Base-by-base conservation (phyloP, 2,329 filamentous ascomycete genomes). In the Pseudogymnoascus pannorum region DNA sequence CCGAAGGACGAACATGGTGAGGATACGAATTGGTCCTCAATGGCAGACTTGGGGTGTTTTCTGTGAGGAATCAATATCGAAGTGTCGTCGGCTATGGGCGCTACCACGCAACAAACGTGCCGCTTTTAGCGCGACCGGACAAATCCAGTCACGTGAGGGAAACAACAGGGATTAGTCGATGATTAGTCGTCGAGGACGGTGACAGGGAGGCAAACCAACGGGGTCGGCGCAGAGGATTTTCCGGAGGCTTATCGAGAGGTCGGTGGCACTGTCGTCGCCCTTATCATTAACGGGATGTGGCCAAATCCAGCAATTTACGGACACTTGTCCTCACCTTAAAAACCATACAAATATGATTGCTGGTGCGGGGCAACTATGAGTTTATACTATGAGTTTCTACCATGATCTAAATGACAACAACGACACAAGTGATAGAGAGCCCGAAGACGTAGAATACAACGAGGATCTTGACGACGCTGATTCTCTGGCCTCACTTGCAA, bases 401-500 rank as follows among this genome's bases (percentile, higher is more conserved):
- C 48, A 54, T 54, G 48, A 54, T 54, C 26, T 54, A 54, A 54
- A 31, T 31, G 48, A 54, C 48, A 54, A 54, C 48, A 54, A 54
- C 48, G 48, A 54, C 48, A 31, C 48, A 54, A 54, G 48, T 54
- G 48, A 54, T 54, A 54, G 57, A 58, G 57, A 36, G 31, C 20
- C 33, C 20, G 42, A 22, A 29, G 48, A 54, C 48, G 48, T 54
- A 54, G 48, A 54, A 31, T 54, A 54, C 48, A 54, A 63, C 36
- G 61, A 57, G 29, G 61, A 63, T 26, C 29, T 59, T 24, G 61
- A 64, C 48, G 62, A 64, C 61, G 60, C 60, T 31, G 71, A 72
- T 65, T 72, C 70, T 31, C 59, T 72, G 38, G 68, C 67, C 18
- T 71, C 69, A 22, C 59, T 71, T 60, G 69, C 69, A 61, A 70